Percentiles rank a stretch among this genome's conserved stretches.
These are phyloP conservation scores for Paecilomyces fulvus DNA, from an alignment of 2,329 filamentous ascomycete genomes.

Conservation along the genomic window DNA sequence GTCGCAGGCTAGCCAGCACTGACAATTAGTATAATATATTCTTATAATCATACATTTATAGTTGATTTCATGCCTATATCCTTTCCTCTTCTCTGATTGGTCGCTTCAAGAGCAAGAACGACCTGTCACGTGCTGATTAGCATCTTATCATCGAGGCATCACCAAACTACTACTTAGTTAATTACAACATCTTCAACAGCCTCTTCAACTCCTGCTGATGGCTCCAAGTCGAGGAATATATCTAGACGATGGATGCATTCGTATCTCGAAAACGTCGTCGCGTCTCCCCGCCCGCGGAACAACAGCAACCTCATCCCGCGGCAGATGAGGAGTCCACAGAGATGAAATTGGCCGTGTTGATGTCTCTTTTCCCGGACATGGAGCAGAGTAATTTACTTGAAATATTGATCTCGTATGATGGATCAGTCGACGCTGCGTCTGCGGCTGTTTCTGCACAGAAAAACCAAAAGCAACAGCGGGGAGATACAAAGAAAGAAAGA, in stretches of 20 bases:
- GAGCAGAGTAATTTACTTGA: slow-evolving; percentile 66
- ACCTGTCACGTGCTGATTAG: slow-evolving; percentile 19
- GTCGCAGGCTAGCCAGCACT: too few species aligned
- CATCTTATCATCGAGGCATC: slow-evolving; percentile 5
- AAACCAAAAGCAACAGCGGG: background rate
- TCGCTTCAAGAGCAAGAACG: slow-evolving; percentile 13
- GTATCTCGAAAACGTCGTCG: slow-evolving; percentile 28
- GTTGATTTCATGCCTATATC: background rate
- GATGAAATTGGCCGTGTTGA: slow-evolving; percentile 74
- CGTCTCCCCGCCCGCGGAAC: slow-evolving; percentile 7
- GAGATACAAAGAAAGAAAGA: background rate
- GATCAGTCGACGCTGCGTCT: slow-evolving; percentile 61
- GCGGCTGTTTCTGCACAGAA: slow-evolving; percentile 39
- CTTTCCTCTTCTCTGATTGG: slow-evolving; percentile 17
- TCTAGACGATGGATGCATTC: slow-evolving; percentile 30
- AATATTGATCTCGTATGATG: slow-evolving; percentile 66
- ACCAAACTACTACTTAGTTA: too few species aligned
- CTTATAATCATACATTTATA: too few species aligned
- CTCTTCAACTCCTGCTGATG: slow-evolving; percentile 6
- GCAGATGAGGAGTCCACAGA: slow-evolving; percentile 71
- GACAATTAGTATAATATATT: too few species aligned
- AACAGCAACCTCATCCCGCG: background rate
- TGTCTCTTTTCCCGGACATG: slow-evolving; percentile 62
- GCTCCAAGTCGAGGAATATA: slow-evolving; percentile 10
- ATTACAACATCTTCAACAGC: background rate